phyloP scores from a whole-genome alignment of 1,284 basidiomycete species.

The Anthracocystis setariae region DNA sequence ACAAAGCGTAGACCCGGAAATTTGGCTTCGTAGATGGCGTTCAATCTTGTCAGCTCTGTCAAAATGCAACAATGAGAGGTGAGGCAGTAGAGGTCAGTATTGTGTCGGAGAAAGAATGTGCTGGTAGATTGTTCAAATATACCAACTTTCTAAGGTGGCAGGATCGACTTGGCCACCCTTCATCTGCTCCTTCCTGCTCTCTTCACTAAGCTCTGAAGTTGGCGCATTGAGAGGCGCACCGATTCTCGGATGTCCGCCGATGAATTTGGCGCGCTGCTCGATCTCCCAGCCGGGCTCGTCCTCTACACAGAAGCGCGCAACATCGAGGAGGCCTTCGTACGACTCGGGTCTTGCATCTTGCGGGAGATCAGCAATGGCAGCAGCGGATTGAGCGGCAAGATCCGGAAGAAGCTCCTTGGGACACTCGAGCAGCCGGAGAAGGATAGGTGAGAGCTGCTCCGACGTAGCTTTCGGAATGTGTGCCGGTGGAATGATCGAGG shows the following conservation, averaged over 20 bases:
- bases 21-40: conserved; percentile 59
- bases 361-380: conserved; percentile 60
- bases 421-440: conserved; percentile 50
- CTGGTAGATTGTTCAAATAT: neutral
- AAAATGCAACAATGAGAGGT: neutral
- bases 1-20: conserved; percentile 64
- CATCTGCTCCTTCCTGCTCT: conserved; percentile 55
- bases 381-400: conserved; percentile 50
- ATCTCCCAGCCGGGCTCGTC: conserved; percentile 64
- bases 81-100: neutral
- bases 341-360: conserved; percentile 57
- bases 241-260: conserved; percentile 59
- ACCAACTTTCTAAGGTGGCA: conserved; percentile 50
- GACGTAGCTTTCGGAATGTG: conserved; percentile 51
- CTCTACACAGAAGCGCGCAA: conserved; percentile 65
- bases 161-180: conserved; percentile 52
- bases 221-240: conserved; percentile 49
- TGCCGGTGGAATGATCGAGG: conserved; percentile 33
- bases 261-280: conserved; percentile 40
- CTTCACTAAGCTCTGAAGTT: conserved; percentile 42
- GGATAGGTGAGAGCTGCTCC: conserved; percentile 50
- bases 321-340: conserved; percentile 65
- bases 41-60: conserved; percentile 52
- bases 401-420: conserved; percentile 28
- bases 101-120: neutral